Percentiles rank a stretch among this genome's conserved stretches.
These are phyloP conservation scores for Pterulicium gracile DNA, from an alignment of 1,284 basidiomycete genomes.

Conservation along the genomic window DNA sequence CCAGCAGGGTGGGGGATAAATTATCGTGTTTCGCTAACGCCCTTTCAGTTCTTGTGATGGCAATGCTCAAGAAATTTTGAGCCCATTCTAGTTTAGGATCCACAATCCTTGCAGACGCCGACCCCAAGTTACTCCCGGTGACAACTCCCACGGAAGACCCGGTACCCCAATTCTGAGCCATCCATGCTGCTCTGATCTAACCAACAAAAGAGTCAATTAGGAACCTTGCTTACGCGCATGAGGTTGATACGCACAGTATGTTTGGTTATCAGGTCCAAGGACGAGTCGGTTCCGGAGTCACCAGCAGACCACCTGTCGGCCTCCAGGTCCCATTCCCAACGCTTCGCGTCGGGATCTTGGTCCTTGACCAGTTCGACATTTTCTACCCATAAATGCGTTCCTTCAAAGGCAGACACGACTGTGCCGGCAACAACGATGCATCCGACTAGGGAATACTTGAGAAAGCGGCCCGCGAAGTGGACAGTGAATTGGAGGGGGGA, in stretches of 20 bases:
- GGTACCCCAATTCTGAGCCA: conserved; percentile 62
- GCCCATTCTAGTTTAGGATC: conserved; percentile 43
- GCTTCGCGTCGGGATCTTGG: conserved; percentile 37
- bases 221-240: neutral
- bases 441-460: conserved; percentile 20
- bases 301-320: conserved; percentile 66
- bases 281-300: conserved; percentile 56
- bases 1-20: conserved; percentile 39
- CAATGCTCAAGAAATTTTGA: conserved; percentile 42
- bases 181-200: conserved; percentile 47
- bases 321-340: conserved; percentile 70
- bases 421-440: conserved; percentile 22
- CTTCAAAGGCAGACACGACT: conserved; percentile 33
- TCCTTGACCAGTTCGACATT: conserved; percentile 43
- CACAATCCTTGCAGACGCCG: conserved; percentile 26
- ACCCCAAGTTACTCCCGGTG: conserved; percentile 25
- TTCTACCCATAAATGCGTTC: conserved; percentile 64
- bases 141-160: conserved; percentile 32
- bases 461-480: conserved; percentile 26
- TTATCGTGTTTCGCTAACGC: conserved; percentile 26
- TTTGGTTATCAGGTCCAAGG: conserved; percentile 53
- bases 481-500: conserved; percentile 17
- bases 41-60: conserved; percentile 30
- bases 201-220: neutral
- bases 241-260: conserved; percentile 60